Conservation (phyloP, 2,329 filamentous ascomycete genomes). For the Fusarium haematococcum region DNA sequence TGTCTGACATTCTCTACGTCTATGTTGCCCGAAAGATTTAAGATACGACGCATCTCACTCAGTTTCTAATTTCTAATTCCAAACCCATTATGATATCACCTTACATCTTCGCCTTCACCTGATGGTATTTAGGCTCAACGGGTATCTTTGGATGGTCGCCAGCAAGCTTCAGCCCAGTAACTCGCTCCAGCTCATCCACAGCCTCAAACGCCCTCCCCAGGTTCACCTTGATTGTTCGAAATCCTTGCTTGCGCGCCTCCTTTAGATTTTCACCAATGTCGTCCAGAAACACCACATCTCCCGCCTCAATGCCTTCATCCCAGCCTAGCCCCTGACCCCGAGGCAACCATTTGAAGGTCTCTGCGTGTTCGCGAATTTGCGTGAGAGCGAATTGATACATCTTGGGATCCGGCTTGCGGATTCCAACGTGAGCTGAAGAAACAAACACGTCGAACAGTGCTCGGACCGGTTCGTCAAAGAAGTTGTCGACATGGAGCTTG, state of each 20-base stretch:
- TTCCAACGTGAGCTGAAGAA: conserved; percentile 84
- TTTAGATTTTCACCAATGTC: conserved; percentile 96
- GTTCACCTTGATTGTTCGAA: conserved; percentile 86
- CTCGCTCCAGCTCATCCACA: conserved; percentile 81
- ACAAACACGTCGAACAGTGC: conserved; percentile 88
- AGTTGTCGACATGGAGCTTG: conserved; percentile 67
- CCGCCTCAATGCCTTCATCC: conserved; percentile 64
- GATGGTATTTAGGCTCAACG: conserved; percentile 51
- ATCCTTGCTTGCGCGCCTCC: conserved; percentile 77
- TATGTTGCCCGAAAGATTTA: conserved; percentile 45
- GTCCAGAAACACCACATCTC: conserved; percentile 87
- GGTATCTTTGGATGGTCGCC: conserved; percentile 65
- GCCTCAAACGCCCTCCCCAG: conserved; percentile 84
- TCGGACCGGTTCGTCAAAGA: conserved; percentile 68
- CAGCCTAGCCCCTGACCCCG: conserved; percentile 57
- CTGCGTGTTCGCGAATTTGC: conserved; percentile 73
- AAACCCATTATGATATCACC: neutral
- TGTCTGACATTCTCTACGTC: conserved; percentile 45
- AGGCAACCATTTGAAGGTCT: conserved; percentile 57
- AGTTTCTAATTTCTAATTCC: no score
- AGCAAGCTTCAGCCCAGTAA: conserved; percentile 76
- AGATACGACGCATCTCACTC: neutral
- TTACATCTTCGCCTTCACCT: conserved; percentile 57
- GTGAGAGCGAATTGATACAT: conserved; percentile 83
- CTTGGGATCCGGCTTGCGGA: conserved; percentile 85